Evolutionary conservation across 805 yeast species (phyloP).

Genomic region (Millerozyma miso): DNA sequence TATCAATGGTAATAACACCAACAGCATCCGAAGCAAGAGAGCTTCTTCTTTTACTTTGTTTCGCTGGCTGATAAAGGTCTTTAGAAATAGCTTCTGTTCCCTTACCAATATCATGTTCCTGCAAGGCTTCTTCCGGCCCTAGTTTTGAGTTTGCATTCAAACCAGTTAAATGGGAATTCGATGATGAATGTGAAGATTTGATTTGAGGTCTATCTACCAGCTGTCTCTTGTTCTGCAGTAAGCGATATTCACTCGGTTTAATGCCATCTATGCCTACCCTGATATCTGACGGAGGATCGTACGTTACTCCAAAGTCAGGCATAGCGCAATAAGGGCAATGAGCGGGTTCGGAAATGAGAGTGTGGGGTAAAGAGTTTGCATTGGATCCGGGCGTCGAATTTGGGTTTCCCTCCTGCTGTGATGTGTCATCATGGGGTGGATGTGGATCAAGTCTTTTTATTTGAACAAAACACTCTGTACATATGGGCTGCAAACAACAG

Average conservation of each 20-base stretch:
- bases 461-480: constrained; percentile 96
- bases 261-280: constrained; percentile 55
- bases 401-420: constrained; percentile 4
- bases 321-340: constrained; percentile 92
- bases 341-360: constrained; percentile 80
- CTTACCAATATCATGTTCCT: not conserved
- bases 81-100: not conserved
- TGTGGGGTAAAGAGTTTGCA: constrained; percentile 47
- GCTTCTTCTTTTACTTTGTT: constrained; percentile 19
- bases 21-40: constrained; percentile 66
- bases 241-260: constrained; percentile 42
- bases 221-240: constrained; percentile 6
- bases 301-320: constrained; percentile 78
- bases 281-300: constrained; percentile 55
- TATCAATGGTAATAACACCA: constrained; percentile 73
- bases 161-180: not conserved
- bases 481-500: constrained; percentile 90
- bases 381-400: constrained; percentile 3
- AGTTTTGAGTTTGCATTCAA: not conserved
- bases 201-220: constrained; percentile 7
- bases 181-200: not conserved
- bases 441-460: constrained; percentile 90
- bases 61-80: not conserved
- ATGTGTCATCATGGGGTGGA: constrained; percentile 67
- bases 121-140: not conserved